Base-by-base conservation (phyloP, 2,329 filamentous ascomycete species). In the Purpureocillium takamizusanense region DNA sequence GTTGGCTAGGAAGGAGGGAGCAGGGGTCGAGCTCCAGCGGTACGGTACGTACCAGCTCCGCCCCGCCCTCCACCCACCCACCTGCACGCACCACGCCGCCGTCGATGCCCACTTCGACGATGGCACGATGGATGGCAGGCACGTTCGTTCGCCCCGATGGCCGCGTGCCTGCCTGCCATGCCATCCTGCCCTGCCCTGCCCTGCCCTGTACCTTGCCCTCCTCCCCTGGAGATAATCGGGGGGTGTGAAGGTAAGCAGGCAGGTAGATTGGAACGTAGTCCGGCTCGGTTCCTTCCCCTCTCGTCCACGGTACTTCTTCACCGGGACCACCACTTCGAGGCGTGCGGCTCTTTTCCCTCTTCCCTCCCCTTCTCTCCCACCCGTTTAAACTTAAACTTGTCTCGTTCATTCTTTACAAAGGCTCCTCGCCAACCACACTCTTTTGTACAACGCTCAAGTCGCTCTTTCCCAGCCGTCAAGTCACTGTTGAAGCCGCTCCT, bases 291-390 rank as follows among this genome's bases (percentile, higher is more conserved):
- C 21, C 10, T 25, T 10, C 21, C 21, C 21, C 21, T 25, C 21
- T 25, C 21, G 21, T 25, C 21, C 21, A 25, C 10, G 21, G 21
- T 44, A 35, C 37, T 43, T 30, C 39, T 43, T 34, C 37, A 21
- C 33, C 16, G 10, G 21, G n/a, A n/a, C n/a, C 12, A 25, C 33
- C 33, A 7, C 25, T 18, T 34, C 12, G 17, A 13, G 13, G 21
- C 18, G 3, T 35, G 33, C 33, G 33, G 33, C 33, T 35, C 33
- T 35, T 25, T 35, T 10, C 10, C 21, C 10, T 10, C 10, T 25
- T 25, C 23, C 33, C 21, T 35, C 23, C 16, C n/a, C 23, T 17
- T 16, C 33, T 18, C 14, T 29, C 17, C 12, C 17, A 15, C 18
- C 15, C 23, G 12, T 23, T n/a, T 11, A 15, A n/a, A 27, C 33